Base-by-base conservation (phyloP, 108 stramenopile genomes). In the Conticribra guillardii region DNA sequence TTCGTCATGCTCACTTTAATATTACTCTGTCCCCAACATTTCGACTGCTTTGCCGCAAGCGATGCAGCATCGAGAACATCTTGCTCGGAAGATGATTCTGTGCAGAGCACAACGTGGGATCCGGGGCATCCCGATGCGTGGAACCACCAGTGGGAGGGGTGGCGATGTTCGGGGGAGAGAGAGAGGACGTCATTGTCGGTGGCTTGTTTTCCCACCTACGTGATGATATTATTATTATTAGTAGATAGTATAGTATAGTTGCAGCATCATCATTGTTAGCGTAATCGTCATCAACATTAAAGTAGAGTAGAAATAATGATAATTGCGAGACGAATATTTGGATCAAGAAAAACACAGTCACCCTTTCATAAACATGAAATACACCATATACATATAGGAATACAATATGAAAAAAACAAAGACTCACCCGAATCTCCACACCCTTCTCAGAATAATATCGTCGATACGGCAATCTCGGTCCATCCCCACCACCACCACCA, bases 51-150 rank as follows among this genome's bases (percentile, higher is more conserved):
- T 31, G 93, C 93, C 1, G 93, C 93, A 37, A 94, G 62, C 1
- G 90, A 83, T 9, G 93, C 93, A 28, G 93, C 93, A 72, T 95
- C 93, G 34, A 70, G 61, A 0, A 90, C 60, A 52, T 90, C 93
- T 16, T 90, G 83, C 0, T 89, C 72, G 48, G 84, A 62, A 21
- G 88, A 66, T 34, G 83, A 76, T n/a, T 81, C 81, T 0, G 70
- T 67, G 60, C 82, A 87, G 2, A 92, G 89, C 50, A 96, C 85
- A 17, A 96, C 89, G 69, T 96, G 96, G 41, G 89, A 90, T 23
- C 96, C 96, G 1, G 96, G 81, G 76, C 88, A 92, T n/a, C 93
- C 93, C 8, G 96, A 83, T 28, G 87, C 91, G 45, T 93, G 95
- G 81, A 93, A 89, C 96, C 96, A 96, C 92, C 92, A 94, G 65